Evolutionary conservation across 768 basidiomycete genomes (phyloP), one percentile per base, ranked within the genome.

Genomic region (Porpolomopsis calyptriformis): DNA sequence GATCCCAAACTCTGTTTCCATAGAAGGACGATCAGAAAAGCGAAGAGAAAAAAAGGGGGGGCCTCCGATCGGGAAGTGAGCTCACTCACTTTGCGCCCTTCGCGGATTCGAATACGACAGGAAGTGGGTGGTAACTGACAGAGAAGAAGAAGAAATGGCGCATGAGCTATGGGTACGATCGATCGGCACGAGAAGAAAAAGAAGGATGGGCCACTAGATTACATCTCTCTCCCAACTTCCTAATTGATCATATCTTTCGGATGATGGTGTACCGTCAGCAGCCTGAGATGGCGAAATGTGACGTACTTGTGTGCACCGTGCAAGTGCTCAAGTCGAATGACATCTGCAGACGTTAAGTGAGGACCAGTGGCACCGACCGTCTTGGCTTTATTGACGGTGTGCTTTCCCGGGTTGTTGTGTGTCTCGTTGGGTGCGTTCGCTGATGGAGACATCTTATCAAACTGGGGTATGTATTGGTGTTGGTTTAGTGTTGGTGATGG

Each of bases 41-140:
- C 42, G 18, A 12, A 19, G 49, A 36, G 43, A 49, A 27, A 48
- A 16, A 20, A n/a, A n/a, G n/a, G n/a, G n/a, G n/a, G n/a, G n/a
- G n/a, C n/a, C n/a, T n/a, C n/a, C 39, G 39, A 55, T 43, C 50
- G 58, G 50, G 52, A 53, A 49, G 36, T 41, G 42, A 27, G 24
- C 50, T 22, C 44, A 70, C 85, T 75, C 73, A 90, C 87, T 81
- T 86, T 20, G 87, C 91, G 35, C 94, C 96, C 51, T 76, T 75
- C 18, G 86, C 94, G 37, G 77, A 75, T 53, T 96, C 91, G 57
- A 98, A 94, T 41, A 96, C 93, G 50, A 96, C 78, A 7, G 94
- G 93, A 7, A 98, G 69, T 0, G 96, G 93, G 60, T 96, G 91
- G 61, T 98, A 97, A 67, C 94, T 97, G 68, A 66, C 60, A 43